Conservation (phyloP, 768 basidiomycete genomes). For the Paxillus rubicundulus region DNA sequence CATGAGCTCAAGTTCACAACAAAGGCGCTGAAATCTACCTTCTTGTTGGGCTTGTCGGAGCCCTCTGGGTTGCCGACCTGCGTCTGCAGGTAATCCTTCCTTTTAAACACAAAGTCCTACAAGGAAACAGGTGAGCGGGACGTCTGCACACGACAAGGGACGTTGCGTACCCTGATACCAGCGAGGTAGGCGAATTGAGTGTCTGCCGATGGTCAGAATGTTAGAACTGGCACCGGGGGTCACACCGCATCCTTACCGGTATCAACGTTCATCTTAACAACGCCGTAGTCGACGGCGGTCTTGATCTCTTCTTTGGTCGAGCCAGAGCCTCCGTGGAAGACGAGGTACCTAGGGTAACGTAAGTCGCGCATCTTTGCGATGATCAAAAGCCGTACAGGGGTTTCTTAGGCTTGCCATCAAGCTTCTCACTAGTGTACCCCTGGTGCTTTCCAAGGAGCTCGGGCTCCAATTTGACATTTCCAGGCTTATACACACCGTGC, state of each 20-base stretch:
- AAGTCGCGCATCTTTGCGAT: conserved; percentile 2
- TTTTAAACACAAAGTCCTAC: conserved; percentile 82
- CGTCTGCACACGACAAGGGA: background rate
- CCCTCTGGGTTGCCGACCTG: conserved; percentile 99
- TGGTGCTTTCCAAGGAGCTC: conserved; percentile 94
- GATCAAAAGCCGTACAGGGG: conserved; percentile 64
- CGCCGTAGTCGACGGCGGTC: conserved; percentile 87
- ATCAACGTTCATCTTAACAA: conserved; percentile 99
- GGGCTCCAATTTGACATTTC: conserved; percentile 92
- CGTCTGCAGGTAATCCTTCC: conserved; percentile 81
- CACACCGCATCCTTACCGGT: conserved; percentile 47
- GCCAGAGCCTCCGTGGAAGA: conserved; percentile 99
- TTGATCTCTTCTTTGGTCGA: conserved; percentile 95
- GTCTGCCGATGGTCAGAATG: conserved; percentile 38
- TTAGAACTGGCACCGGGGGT: background rate
- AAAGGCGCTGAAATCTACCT: conserved; percentile 44
- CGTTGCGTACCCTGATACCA: conserved; percentile 66
- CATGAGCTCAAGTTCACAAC: background rate
- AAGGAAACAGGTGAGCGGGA: background rate
- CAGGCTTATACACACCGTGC: conserved; percentile 99
- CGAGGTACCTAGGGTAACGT: conserved; percentile 68
- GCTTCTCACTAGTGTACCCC: conserved; percentile 63
- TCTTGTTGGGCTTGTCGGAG: conserved; percentile 98
- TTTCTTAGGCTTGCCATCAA: conserved; percentile 59
- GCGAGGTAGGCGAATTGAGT: conserved; percentile 88